These are phyloP conservation scores for Pichia nanzhaoensis DNA, from an alignment of 805 yeast species.

Conservation along the genomic window DNA sequence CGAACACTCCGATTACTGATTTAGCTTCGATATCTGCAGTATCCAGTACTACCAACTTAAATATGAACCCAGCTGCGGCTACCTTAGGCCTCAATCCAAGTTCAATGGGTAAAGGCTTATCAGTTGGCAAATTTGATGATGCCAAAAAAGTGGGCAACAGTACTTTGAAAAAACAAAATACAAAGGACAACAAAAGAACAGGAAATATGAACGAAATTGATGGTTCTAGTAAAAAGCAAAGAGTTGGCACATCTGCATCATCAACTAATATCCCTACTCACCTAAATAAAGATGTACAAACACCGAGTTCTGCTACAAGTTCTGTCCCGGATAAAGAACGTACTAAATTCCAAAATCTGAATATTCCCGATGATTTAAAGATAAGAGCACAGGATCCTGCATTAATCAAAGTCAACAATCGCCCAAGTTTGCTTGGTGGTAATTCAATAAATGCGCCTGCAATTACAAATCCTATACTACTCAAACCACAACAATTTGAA, in stretches of 20 bases:
- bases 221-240: conserved; percentile 10
- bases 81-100: background rate
- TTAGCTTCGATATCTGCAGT: background rate
- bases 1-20: background rate
- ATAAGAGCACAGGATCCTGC: conserved; percentile 63
- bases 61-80: background rate
- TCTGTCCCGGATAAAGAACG: background rate
- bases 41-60: background rate
- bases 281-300: background rate
- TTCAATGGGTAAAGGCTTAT: too few relatives aligned
- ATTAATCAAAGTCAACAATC: conserved; percentile 48
- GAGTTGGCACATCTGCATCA: conserved; percentile 3
- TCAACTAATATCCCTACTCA: background rate
- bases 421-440: conserved; percentile 85
- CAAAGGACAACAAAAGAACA: conserved; percentile 12
- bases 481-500: conserved; percentile 76
- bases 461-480: conserved; percentile 66
- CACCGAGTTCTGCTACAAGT: background rate
- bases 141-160: conserved; percentile 12
- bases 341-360: conserved; percentile 55
- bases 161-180: conserved; percentile 13
- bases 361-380: conserved; percentile 63
- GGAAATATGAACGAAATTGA: conserved; percentile 9
- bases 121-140: conserved; percentile 19
- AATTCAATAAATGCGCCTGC: conserved; percentile 65